Conservation (phyloP, 1,284 basidiomycete genomes). For the Microbotryum lychnidis-dioicae region DNA sequence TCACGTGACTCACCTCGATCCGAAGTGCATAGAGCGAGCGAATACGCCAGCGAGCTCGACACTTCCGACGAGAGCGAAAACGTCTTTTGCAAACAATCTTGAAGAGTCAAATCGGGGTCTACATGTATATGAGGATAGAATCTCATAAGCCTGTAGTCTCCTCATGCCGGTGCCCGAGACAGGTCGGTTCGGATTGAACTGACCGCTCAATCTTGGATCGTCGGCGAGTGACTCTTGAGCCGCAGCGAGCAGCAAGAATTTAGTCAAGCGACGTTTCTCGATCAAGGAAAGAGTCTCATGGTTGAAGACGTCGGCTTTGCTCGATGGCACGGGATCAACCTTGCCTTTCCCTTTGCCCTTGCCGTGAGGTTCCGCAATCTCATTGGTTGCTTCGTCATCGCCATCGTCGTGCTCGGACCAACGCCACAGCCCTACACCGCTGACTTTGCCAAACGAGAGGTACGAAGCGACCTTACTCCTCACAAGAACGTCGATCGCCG, state of each 20-base stretch:
- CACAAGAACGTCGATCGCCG: constrained; percentile 70
- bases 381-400: constrained; percentile 7
- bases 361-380: constrained; percentile 1
- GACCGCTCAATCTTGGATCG: constrained; percentile 37
- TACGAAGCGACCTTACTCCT: constrained; percentile 82
- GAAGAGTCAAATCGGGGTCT: constrained; percentile 52
- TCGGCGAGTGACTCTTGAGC: constrained; percentile 56
- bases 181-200: too few species aligned
- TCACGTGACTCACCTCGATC: constrained; percentile 15
- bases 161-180: constrained; percentile 34
- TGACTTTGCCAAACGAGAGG: constrained; percentile 80
- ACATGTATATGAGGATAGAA: not conserved
- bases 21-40: constrained; percentile 38
- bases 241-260: constrained; percentile 72
- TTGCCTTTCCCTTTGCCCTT: constrained; percentile 36
- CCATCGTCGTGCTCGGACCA: not conserved
- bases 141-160: constrained; percentile 49
- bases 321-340: constrained; percentile 67
- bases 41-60: constrained; percentile 30
- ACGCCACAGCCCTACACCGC: constrained; percentile 56
- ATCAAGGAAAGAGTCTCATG: constrained; percentile 65
- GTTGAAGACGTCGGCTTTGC: constrained; percentile 91
- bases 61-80: constrained; percentile 15
- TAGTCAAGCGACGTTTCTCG: constrained; percentile 87
- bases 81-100: constrained; percentile 12